A percentile compares a stretch with the other conserved stretches of the same genome.
Conservation (phyloP, 768 basidiomycete species). For the Pisolithus orientalis region DNA sequence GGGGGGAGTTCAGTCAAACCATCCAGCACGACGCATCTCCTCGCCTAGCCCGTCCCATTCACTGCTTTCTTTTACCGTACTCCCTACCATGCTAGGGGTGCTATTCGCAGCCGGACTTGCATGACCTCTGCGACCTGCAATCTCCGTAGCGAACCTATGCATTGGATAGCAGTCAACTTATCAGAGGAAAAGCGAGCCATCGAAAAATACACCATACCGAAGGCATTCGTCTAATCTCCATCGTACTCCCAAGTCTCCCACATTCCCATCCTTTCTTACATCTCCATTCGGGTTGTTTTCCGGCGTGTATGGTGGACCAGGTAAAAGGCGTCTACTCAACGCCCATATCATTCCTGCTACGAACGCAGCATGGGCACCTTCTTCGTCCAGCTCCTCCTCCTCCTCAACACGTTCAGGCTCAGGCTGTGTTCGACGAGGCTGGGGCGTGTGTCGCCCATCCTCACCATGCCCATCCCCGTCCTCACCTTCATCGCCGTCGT, state of each 20-base stretch:
- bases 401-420: slow-evolving; percentile 14
- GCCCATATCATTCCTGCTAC: slow-evolving; percentile 87
- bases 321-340: slow-evolving; percentile 61
- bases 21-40: slow-evolving; percentile 3
- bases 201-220: slow-evolving; percentile 36
- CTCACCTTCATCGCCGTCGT: slow-evolving; percentile 14
- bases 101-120: background rate
- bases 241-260: slow-evolving; percentile 34
- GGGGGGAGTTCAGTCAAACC: background rate
- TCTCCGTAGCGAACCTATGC: slow-evolving; percentile 74
- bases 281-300: slow-evolving; percentile 11
- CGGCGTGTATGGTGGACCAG: slow-evolving; percentile 74
- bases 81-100: slow-evolving; percentile 4
- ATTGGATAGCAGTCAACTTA: background rate
- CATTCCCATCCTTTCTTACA: slow-evolving; percentile 30
- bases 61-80: slow-evolving; percentile 23
- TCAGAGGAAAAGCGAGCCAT: background rate
- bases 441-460: slow-evolving; percentile 21
- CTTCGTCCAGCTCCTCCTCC: slow-evolving; percentile 56
- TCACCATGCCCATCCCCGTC: slow-evolving; percentile 7
- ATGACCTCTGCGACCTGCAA: slow-evolving; percentile 66
- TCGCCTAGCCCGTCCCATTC: slow-evolving; percentile 58
- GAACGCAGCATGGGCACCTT: slow-evolving; percentile 77
- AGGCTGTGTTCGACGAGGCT: slow-evolving; percentile 2
- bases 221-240: slow-evolving; percentile 84